These are phyloP conservation scores for Antrodiella citrinella DNA, from an alignment of 768 basidiomycete species.

Conservation along the genomic window DNA sequence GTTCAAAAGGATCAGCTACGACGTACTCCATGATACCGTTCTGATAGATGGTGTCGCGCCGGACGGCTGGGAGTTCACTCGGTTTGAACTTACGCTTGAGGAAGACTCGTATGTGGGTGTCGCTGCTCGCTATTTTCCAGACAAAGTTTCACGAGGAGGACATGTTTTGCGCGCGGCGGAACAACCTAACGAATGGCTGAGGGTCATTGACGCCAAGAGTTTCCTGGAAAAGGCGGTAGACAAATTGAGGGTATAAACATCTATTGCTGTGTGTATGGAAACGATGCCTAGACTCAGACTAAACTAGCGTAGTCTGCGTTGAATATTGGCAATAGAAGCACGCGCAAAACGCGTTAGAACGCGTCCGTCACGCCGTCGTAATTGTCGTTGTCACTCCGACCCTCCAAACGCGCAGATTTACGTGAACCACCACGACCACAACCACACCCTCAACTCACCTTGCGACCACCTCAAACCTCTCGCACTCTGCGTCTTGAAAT, in stretches of 20 bases:
- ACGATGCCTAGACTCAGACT: too few species aligned
- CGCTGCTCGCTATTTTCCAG: slow-evolving; percentile 51
- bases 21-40: slow-evolving; percentile 41
- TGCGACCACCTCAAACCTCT: not conserved
- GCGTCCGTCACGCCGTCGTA: too few species aligned
- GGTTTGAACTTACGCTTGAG: slow-evolving; percentile 37
- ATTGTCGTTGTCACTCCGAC: too few species aligned
- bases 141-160: slow-evolving; percentile 3
- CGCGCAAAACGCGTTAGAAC: too few species aligned
- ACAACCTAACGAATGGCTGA: slow-evolving; percentile 14
- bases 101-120: slow-evolving; percentile 55
- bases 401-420: too few species aligned
- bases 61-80: slow-evolving; percentile 60
- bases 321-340: too few species aligned
- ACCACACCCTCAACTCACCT: not conserved
- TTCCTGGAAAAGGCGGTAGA: slow-evolving; percentile 12
- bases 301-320: too few species aligned
- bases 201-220: slow-evolving; percentile 12
- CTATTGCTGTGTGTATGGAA: not conserved
- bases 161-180: slow-evolving; percentile 9
- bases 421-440: not conserved
- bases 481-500: not conserved
- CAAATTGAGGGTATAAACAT: not conserved
- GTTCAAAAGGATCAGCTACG: slow-evolving; percentile 68
- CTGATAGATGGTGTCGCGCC: slow-evolving; percentile 51